Conservation (phyloP, 176 grass and related monocot species). For the Hordeum vulgare region DNA sequence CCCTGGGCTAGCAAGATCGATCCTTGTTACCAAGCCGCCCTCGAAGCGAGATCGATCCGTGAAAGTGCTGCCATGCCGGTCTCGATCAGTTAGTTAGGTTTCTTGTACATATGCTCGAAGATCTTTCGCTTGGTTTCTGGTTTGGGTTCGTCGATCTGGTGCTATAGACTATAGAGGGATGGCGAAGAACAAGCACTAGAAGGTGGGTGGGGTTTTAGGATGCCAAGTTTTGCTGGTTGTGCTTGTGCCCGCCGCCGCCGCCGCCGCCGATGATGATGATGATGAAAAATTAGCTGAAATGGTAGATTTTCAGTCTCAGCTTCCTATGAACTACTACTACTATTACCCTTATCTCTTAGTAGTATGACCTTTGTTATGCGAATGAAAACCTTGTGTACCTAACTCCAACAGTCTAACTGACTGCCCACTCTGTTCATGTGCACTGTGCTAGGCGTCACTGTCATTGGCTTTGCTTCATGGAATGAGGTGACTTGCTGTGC, state of each 20-base stretch:
- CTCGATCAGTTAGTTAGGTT: conserved; percentile 25
- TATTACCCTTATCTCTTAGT: too few species aligned
- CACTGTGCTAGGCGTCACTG: background rate
- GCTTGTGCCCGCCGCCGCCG: background rate
- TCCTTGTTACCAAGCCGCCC: background rate
- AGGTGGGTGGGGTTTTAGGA: conserved; percentile 29
- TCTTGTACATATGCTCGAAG: conserved; percentile 27
- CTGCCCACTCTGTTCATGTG: background rate
- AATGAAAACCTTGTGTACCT: background rate
- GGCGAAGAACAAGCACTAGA: background rate
- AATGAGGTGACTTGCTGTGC: background rate
- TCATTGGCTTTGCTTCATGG: conserved; percentile 23
- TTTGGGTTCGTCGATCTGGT: conserved; percentile 25
- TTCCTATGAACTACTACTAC: background rate
- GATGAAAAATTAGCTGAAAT: conserved; percentile 28
- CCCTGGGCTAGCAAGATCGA: conserved; percentile 19
- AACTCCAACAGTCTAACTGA: background rate
- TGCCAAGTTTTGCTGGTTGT: conserved; percentile 23
- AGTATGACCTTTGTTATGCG: too few species aligned
- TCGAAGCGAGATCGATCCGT: background rate
- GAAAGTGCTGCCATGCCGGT: background rate
- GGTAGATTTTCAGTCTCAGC: background rate
- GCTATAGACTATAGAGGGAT: conserved; percentile 26
- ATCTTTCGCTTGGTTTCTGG: background rate
- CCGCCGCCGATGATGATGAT: conserved; percentile 23